Evolutionary conservation across 179 eudicot genomes (phyloP), one percentile per base, ranked within the genome.

Genomic region (Spinacia oleracea): DNA sequence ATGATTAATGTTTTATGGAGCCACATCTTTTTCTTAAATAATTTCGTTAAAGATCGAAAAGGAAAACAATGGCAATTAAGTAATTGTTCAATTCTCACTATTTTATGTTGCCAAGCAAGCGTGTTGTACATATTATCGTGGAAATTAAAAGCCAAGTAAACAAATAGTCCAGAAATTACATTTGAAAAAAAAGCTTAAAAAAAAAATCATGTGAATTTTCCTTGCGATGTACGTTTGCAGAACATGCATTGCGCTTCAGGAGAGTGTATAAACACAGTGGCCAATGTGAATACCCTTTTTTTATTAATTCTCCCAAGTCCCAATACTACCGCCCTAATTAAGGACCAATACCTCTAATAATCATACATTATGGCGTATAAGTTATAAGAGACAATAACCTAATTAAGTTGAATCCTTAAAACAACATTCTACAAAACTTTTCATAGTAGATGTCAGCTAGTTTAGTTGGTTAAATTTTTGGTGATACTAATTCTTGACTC

Each of bases 171-270:
- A 34, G 14, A 31, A 31, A 8, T 65, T 32, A 23, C 58, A 18
- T 0, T 0, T 45, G 8, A 45, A 45, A 45, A 6, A 10, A 62
- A 65, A 18, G 7, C 42, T 7, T 5, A 32, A 20, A 64, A 64
- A 64, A 14, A 16, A 20, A 43, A 63, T 78, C 81, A 81, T 73
- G 84, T 77, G 84, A 77, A 72, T 43, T 25, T 10, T 46, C 25
- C 84, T 77, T 81, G 45, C 21, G 25, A 31, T 46, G 11, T 66
- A 80, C 83, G 79, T 31, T 69, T 40, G 38, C 48, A 66, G 65
- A 66, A 80, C 82, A 66, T 74, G 74, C 82, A 74, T 74, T 74
- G 82, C 74, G 20, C 55, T 50, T 65, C 68, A 74, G 72, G 74
- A 74, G 69, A 70, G 34, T 34, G 74, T 43, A 18, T 20, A n/a